Evolutionary conservation across 352 stramenopile species (phyloP).

Genomic region (Ophiocytium majus): DNA sequence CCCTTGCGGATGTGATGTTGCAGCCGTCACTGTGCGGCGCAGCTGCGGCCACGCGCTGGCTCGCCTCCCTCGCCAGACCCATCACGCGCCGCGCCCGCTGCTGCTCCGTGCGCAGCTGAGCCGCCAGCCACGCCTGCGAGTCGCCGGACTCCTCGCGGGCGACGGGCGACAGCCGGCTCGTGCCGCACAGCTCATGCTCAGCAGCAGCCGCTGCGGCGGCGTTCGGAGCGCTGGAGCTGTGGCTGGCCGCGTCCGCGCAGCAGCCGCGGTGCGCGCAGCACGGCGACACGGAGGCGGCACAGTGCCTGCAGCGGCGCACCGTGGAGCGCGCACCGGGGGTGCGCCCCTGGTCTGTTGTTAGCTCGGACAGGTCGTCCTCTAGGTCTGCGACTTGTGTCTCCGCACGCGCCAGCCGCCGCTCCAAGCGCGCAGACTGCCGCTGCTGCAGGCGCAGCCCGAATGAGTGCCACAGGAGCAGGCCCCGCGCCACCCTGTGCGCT

Average conservation of each 20-base stretch:
- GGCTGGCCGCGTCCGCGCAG: no score
- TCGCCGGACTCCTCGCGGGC: no score
- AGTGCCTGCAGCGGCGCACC: neutral
- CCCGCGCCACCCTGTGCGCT: neutral
- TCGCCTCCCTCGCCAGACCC: neutral
- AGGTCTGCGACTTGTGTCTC: neutral
- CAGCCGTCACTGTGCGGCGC: no score
- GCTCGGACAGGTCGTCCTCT: neutral
- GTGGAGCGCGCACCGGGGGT: neutral
- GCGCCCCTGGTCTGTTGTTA: no score
- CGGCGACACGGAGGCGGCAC: neutral
- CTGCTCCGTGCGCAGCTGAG: no score
- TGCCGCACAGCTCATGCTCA: neutral
- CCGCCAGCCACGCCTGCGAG: neutral
- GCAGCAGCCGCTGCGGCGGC: neutral
- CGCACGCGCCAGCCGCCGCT: neutral
- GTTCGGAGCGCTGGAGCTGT: neutral
- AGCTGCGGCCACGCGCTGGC: neutral
- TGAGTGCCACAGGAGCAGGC: neutral
- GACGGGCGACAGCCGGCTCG: neutral
- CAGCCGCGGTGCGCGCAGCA: neutral
- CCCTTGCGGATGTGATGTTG: no score
- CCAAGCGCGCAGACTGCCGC: neutral
- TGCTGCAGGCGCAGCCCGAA: neutral
- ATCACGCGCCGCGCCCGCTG: neutral